Percentiles rank a stretch among this genome's conserved stretches.
Conservation (phyloP, 2,329 filamentous ascomycete species). For the Pseudocercospora ulei region DNA sequence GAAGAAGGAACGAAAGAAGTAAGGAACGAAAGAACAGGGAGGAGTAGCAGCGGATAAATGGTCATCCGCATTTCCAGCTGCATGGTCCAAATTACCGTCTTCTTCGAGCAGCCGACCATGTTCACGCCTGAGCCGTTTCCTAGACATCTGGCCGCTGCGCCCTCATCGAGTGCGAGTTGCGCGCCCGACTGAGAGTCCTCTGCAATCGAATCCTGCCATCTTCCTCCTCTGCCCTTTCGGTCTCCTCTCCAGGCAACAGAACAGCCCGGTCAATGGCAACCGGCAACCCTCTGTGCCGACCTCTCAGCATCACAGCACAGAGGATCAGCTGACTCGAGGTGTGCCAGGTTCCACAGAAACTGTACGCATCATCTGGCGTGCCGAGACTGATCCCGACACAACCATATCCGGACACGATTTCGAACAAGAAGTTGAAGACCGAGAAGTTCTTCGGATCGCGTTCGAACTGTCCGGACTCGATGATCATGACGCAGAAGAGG, state of each 20-base stretch:
- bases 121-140: no score
- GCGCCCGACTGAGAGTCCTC: constrained; percentile 20
- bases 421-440: constrained; percentile 42
- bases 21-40: no score
- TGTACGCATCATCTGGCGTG: constrained; percentile 39
- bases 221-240: constrained; percentile 33
- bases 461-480: constrained; percentile 36
- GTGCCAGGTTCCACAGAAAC: constrained; percentile 44
- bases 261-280: constrained; percentile 46
- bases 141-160: no score
- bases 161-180: no score
- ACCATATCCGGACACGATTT: constrained; percentile 38
- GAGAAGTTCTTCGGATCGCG: constrained; percentile 34
- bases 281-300: constrained; percentile 48
- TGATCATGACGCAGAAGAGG: constrained; percentile 41
- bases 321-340: constrained; percentile 45
- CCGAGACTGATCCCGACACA: constrained; percentile 43
- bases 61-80: no score
- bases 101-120: no score
- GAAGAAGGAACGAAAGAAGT: no score
- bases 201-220: constrained; percentile 29
- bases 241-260: constrained; percentile 34
- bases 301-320: constrained; percentile 48
- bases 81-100: no score
- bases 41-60: no score